A percentile compares a stretch with the other conserved stretches of the same genome.
phyloP scores from a whole-genome alignment of 192 early-diverging fungal genomes.

The Pilaira anomala region DNA sequence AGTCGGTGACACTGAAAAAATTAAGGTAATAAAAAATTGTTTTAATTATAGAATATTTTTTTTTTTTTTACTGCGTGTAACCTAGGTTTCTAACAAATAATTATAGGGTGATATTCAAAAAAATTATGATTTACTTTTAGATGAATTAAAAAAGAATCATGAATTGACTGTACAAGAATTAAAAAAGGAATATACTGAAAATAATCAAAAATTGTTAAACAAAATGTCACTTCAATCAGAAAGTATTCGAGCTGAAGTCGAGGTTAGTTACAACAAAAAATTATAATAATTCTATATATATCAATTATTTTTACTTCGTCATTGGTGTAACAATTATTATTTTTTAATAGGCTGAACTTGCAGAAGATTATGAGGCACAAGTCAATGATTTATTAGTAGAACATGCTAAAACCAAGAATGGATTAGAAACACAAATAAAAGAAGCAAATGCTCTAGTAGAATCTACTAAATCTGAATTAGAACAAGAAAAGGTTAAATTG shows the following conservation, averaged over 20 bases:
- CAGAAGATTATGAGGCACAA: slow-evolving; percentile 18
- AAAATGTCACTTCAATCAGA: slow-evolving; percentile 5
- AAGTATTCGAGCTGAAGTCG: slow-evolving; percentile 6
- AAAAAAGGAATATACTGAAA: slow-evolving; percentile 1
- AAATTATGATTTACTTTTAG: not conserved
- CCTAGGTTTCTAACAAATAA: not conserved
- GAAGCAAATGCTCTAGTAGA: not conserved
- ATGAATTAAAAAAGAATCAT: slow-evolving; percentile 9
- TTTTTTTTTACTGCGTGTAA: not conserved
- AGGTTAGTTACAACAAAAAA: slow-evolving; percentile 11
- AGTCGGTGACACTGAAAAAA: slow-evolving; percentile 5
- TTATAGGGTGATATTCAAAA: slow-evolving; percentile 3
- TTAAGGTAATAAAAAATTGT: slow-evolving; percentile 1
- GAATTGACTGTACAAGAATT: slow-evolving; percentile 7
- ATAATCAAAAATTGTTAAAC: not conserved
- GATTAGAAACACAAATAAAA: not conserved
- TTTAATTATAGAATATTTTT: not conserved
- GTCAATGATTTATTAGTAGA: slow-evolving; percentile 5
- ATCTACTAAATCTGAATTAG: not conserved
- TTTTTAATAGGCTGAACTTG: slow-evolving; percentile 6
- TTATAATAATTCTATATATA: slow-evolving; percentile 2
- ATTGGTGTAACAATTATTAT: not conserved
- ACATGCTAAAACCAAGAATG: slow-evolving; percentile 12
- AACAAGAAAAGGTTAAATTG: not conserved
- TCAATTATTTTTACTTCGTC: too few species aligned